phyloP scores from a whole-genome alignment of 2,329 filamentous ascomycete species.

The Botrytis fabae region DNA sequence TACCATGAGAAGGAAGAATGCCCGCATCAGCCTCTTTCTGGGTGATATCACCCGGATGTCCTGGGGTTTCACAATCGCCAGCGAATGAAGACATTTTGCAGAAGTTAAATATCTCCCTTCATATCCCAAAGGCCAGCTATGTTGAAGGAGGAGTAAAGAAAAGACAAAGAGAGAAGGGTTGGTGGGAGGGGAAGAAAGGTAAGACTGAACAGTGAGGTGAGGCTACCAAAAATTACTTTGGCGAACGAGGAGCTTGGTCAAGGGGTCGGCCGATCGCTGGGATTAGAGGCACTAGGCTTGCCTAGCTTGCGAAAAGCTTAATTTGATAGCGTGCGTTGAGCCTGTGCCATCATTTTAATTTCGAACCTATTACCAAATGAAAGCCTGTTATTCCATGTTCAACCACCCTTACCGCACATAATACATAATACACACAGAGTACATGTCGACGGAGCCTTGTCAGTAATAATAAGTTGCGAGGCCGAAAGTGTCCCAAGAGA shows the following conservation, averaged over 20 bases:
- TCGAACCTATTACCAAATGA: not conserved
- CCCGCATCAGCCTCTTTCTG: conserved; percentile 40
- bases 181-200: not conserved
- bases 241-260: conserved; percentile 20
- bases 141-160: conserved; percentile 3
- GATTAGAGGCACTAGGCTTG: not conserved
- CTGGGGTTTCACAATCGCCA: conserved; percentile 26
- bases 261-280: conserved; percentile 1
- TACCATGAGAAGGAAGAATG: conserved; percentile 49
- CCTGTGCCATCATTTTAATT: conserved; percentile 10
- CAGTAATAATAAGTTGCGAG: not conserved
- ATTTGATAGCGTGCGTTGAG: conserved; percentile 18
- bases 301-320: conserved; percentile 21
- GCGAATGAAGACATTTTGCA: conserved; percentile 30
- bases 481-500: not conserved
- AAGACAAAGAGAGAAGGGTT: conserved; percentile 9
- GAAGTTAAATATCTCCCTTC: conserved; percentile 14
- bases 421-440: not conserved
- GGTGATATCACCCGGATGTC: conserved; percentile 33
- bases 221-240: conserved; percentile 13
- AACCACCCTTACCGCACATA: not conserved
- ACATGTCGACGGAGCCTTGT: not conserved
- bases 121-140: conserved; percentile 20
- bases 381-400: not conserved
- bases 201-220: conserved; percentile 8